A percentile compares a stretch with the other conserved stretches of the same genome.
These are phyloP conservation scores for Tylopilus sp. DNA, from an alignment of 1,284 basidiomycete species.

Conservation along the genomic window DNA sequence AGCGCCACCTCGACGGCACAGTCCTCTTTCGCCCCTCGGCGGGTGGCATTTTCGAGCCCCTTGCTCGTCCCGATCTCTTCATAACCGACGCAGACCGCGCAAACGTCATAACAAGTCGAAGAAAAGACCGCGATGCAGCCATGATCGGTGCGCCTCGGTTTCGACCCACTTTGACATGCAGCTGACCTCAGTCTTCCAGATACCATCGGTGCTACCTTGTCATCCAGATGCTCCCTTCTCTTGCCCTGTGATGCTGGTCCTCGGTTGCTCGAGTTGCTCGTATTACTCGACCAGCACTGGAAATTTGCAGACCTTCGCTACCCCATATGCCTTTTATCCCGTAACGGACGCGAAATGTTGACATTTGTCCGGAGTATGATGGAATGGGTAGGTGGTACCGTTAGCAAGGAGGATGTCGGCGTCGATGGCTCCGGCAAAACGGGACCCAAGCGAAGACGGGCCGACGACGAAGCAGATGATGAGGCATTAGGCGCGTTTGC, in stretches of 20 bases:
- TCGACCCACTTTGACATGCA: not conserved
- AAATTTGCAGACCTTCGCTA: slow-evolving; percentile 77
- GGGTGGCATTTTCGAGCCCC: slow-evolving; percentile 82
- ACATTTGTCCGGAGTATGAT: slow-evolving; percentile 96
- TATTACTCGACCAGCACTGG: slow-evolving; percentile 98
- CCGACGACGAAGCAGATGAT: slow-evolving; percentile 65
- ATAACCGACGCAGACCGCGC: slow-evolving; percentile 92
- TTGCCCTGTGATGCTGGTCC: slow-evolving; percentile 94
- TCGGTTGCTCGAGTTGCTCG: slow-evolving; percentile 89
- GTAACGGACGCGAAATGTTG: slow-evolving; percentile 91
- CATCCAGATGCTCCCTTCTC: slow-evolving; percentile 77
- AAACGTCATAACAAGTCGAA: slow-evolving; percentile 77
- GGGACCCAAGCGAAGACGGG: slow-evolving; percentile 58
- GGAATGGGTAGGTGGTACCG: slow-evolving; percentile 96
- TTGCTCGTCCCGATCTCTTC: slow-evolving; percentile 86
- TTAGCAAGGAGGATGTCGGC: slow-evolving; percentile 85
- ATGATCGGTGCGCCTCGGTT: slow-evolving; percentile 66
- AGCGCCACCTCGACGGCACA: slow-evolving; percentile 95
- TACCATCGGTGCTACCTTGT: slow-evolving; percentile 81
- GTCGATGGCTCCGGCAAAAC: slow-evolving; percentile 62
- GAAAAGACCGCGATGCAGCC: slow-evolving; percentile 89
- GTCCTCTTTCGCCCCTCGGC: slow-evolving; percentile 72
- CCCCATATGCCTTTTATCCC: slow-evolving; percentile 90
- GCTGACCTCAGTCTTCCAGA: slow-evolving; percentile 12
- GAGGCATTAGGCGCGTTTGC: slow-evolving; percentile 76